These are phyloP conservation scores for Clonostachys rosea DNA, from an alignment of 2,329 filamentous ascomycete genomes.

Conservation along the genomic window DNA sequence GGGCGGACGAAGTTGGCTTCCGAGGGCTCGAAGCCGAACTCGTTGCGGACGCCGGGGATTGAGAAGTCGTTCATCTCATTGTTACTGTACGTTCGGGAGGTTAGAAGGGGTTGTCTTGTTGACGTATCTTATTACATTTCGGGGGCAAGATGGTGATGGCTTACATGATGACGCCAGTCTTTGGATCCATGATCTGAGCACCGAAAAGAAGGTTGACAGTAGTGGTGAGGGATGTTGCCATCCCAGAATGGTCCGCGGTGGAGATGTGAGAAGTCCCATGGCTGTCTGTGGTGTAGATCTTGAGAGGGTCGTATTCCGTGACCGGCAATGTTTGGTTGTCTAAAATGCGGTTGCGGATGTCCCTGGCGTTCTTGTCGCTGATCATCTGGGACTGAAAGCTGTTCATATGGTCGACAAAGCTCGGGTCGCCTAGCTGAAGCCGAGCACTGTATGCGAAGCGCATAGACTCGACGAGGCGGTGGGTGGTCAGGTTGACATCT, in stretches of 20 bases:
- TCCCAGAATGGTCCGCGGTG: slow-evolving; percentile 65
- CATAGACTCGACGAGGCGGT: slow-evolving; percentile 83
- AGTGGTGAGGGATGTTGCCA: slow-evolving; percentile 78
- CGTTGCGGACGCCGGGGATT: slow-evolving; percentile 71
- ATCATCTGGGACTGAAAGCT: slow-evolving; percentile 67
- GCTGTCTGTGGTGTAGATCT: slow-evolving; percentile 62
- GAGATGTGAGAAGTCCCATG: slow-evolving; percentile 73
- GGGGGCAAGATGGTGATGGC: slow-evolving; percentile 22
- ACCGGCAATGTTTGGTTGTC: slow-evolving; percentile 70
- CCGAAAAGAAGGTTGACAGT: slow-evolving; percentile 89
- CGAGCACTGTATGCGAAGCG: slow-evolving; percentile 82
- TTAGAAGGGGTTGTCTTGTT: slow-evolving; percentile 7
- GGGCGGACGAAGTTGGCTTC: slow-evolving; percentile 78
- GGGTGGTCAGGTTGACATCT: slow-evolving; percentile 64
- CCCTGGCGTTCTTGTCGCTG: slow-evolving; percentile 48
- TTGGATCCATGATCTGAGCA: slow-evolving; percentile 70
- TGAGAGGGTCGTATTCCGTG: slow-evolving; percentile 66
- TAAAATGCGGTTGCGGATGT: slow-evolving; percentile 62
- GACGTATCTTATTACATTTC: not conserved
- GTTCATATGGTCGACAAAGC: slow-evolving; percentile 60
- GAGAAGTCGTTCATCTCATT: slow-evolving; percentile 78
- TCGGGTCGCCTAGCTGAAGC: slow-evolving; percentile 77
- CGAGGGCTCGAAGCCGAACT: slow-evolving; percentile 80
- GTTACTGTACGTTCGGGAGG: slow-evolving; percentile 29
- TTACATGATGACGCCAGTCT: slow-evolving; percentile 74